Percentiles rank a stretch among this genome's conserved stretches.
phyloP scores from a whole-genome alignment of 1,284 basidiomycete species.

The Ustanciosporium gigantosporum region DNA sequence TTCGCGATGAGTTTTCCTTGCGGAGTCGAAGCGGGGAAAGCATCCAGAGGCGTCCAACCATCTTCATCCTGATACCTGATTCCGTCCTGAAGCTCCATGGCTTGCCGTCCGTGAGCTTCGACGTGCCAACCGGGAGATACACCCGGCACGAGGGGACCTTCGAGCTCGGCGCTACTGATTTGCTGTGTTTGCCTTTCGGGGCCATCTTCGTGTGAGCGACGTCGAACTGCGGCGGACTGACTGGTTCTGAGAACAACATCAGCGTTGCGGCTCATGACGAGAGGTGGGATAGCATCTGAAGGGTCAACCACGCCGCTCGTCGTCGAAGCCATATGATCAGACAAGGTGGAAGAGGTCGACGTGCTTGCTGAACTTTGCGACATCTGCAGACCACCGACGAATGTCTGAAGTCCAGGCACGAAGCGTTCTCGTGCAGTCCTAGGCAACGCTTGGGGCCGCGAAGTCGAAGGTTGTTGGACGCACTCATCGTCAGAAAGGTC shows the following conservation, averaged over 20 bases:
- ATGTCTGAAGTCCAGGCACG: slow-evolving; percentile 44
- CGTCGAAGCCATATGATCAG: background rate
- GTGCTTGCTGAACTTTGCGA: slow-evolving; percentile 6
- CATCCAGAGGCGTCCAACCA: slow-evolving; percentile 43
- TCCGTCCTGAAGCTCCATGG: slow-evolving; percentile 39
- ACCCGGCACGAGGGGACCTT: slow-evolving; percentile 23
- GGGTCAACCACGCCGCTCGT: slow-evolving; percentile 9
- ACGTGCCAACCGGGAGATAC: slow-evolving; percentile 50
- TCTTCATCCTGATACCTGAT: slow-evolving; percentile 31
- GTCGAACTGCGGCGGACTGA: slow-evolving; percentile 11
- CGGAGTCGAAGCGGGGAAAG: slow-evolving; percentile 27
- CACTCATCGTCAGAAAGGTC: background rate
- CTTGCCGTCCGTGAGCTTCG: slow-evolving; percentile 32
- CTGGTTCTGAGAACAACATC: slow-evolving; percentile 13
- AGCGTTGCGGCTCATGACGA: slow-evolving; percentile 37
- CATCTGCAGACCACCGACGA: slow-evolving; percentile 47
- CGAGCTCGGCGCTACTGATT: no score
- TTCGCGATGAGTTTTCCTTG: slow-evolving; percentile 22
- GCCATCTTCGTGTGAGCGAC: background rate
- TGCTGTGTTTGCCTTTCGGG: background rate
- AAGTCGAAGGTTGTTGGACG: slow-evolving; percentile 3
- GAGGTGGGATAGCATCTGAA: slow-evolving; percentile 27
- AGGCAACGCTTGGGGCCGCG: slow-evolving; percentile 21
- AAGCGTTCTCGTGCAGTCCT: slow-evolving; percentile 32
- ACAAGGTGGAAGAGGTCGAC: background rate